A percentile compares a stretch with the other conserved stretches of the same genome.
These are phyloP conservation scores for Boletus rufocinnamomeus DNA, from an alignment of 768 basidiomycete species.

Conservation along the genomic window DNA sequence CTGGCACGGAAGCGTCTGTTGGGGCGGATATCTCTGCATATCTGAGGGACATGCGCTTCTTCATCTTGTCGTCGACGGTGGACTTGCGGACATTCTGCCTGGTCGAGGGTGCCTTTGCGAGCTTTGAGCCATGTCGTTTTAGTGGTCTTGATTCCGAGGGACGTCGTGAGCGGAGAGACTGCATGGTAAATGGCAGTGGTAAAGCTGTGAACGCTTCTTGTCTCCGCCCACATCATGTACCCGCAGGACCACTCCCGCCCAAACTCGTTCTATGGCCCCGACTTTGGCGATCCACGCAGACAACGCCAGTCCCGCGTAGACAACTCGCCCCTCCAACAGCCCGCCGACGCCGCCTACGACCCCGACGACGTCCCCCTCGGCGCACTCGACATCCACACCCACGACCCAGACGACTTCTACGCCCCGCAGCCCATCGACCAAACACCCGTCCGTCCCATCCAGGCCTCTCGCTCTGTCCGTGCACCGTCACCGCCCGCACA, in stretches of 20 bases:
- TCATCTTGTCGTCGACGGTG: constrained; percentile 83
- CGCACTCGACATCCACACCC: constrained; percentile 28
- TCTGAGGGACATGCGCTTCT: constrained; percentile 94
- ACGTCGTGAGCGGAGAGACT: constrained; percentile 55
- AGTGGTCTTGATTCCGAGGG: constrained; percentile 45
- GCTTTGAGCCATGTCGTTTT: constrained; percentile 37
- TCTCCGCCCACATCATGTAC: constrained; percentile 35
- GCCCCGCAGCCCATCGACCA: constrained; percentile 30
- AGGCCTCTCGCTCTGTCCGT: constrained; percentile 55
- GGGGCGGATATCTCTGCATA: constrained; percentile 86
- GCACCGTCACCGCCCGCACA: constrained; percentile 63
- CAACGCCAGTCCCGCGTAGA: constrained; percentile 18
- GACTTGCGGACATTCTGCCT: constrained; percentile 49
- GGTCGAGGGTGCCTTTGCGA: constrained; percentile 28
- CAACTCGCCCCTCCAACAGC: constrained; percentile 29
- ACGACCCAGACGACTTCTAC: constrained; percentile 48
- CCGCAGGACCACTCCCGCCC: constrained; percentile 37
- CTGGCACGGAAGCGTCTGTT: constrained; percentile 54
- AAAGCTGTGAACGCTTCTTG: constrained; percentile 21
- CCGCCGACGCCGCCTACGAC: constrained; percentile 37
- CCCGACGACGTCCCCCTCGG: constrained; percentile 44
- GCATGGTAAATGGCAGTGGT: constrained; percentile 39
- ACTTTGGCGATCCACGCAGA: constrained; percentile 17
- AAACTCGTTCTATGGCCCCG: constrained; percentile 37
- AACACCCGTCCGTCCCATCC: constrained; percentile 37